These are phyloP conservation scores for Pichia sp. DNA, from an alignment of 1,139 yeast genomes.

Conservation along the genomic window DNA sequence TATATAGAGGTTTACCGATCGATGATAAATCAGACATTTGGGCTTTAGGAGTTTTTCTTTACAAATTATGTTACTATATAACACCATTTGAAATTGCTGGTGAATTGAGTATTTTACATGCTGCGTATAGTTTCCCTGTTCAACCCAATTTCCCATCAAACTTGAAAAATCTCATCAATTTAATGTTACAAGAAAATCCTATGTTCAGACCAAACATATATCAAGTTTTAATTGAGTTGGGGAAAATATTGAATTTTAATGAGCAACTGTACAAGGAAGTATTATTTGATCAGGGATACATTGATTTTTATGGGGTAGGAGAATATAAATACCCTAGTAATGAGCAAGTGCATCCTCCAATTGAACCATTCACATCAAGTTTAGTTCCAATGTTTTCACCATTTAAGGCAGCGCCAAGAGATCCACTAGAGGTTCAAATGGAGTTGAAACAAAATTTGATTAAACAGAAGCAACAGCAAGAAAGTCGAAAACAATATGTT, in stretches of 20 bases:
- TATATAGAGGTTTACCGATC: conserved; percentile 56
- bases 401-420: conserved; percentile 18
- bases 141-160: conserved; percentile 38
- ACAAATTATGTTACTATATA: conserved; percentile 69
- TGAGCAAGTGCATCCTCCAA: conserved; percentile 21
- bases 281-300: conserved; percentile 15
- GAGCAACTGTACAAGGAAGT: background rate
- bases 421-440: conserved; percentile 16
- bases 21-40: conserved; percentile 76
- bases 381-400: conserved; percentile 23
- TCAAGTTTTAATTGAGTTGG: conserved; percentile 48
- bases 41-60: conserved; percentile 76
- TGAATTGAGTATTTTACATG: conserved; percentile 56
- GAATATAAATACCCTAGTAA: conserved; percentile 19
- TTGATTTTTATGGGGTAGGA: conserved; percentile 26
- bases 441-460: conserved; percentile 3
- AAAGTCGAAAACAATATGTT: conserved; percentile 10
- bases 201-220: conserved; percentile 77
- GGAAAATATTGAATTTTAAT: conserved; percentile 42
- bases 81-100: conserved; percentile 79
- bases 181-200: conserved; percentile 67
- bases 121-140: conserved; percentile 50
- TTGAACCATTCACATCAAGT: conserved; percentile 24
- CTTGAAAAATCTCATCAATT: conserved; percentile 49
- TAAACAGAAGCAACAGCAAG: conserved; percentile 11